These are phyloP conservation scores for Neurospora discreta DNA, from an alignment of 495 filamentous ascomycete genomes.

Conservation along the genomic window DNA sequence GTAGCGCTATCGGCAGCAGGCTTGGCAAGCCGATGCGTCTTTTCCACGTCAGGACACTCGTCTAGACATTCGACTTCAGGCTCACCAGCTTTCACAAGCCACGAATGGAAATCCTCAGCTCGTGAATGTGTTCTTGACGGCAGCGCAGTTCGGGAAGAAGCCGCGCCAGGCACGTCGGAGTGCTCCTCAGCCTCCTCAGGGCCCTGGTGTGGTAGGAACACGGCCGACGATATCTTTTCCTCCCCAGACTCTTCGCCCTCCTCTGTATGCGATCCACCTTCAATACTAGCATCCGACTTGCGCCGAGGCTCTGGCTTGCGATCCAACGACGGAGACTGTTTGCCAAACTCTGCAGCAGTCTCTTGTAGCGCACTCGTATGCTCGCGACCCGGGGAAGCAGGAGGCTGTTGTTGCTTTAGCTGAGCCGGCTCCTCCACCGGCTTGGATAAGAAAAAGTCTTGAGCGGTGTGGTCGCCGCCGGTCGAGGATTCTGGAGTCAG, in stretches of 20 bases:
- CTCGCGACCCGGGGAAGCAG: neutral
- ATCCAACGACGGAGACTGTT: neutral
- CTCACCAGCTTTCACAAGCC: conserved; percentile 40
- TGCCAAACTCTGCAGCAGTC: neutral
- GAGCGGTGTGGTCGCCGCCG: conserved; percentile 7
- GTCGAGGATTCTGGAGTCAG: conserved; percentile 9
- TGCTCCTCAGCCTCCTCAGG: conserved; percentile 42
- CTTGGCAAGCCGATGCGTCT: conserved; percentile 5
- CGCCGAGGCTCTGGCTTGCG: conserved; percentile 10
- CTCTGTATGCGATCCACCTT: conserved; percentile 33
- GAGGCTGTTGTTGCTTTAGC: neutral
- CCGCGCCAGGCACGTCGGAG: conserved; percentile 26
- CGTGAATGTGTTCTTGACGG: conserved; percentile 19
- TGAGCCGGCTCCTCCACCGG: neutral
- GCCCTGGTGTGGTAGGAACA: conserved; percentile 83
- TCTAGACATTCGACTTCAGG: conserved; percentile 29
- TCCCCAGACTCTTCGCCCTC: conserved; percentile 79
- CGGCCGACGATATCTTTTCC: conserved; percentile 88
- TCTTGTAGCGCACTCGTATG: conserved; percentile 1
- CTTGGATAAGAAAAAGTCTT: conserved; percentile 12
- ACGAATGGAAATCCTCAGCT: conserved; percentile 31
- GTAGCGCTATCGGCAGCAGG: conserved; percentile 10
- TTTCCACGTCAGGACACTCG: conserved; percentile 13
- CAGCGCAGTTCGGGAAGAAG: conserved; percentile 9
- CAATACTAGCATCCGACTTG: conserved; percentile 20